phyloP scores from a whole-genome alignment of 495 filamentous ascomycete species.

The Penicillium parvum region DNA sequence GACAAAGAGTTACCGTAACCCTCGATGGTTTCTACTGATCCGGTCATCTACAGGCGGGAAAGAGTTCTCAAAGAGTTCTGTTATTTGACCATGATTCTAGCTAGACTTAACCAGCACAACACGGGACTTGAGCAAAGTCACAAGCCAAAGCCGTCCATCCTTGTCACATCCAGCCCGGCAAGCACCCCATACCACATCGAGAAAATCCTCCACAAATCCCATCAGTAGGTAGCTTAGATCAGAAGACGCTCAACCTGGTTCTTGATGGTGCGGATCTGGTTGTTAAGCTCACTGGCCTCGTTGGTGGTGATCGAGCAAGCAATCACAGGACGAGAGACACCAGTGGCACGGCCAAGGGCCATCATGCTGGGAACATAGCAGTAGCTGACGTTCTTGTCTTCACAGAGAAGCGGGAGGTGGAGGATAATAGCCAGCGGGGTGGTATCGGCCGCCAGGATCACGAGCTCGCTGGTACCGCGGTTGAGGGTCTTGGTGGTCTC shows the following conservation, averaged over 20 bases:
- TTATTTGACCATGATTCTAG: conserved; percentile 13
- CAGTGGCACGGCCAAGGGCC: conserved; percentile 67
- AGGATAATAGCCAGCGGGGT: conserved; percentile 80
- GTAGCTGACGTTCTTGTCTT: conserved; percentile 78
- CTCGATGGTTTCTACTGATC: neutral
- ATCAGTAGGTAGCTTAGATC: conserved; percentile 63
- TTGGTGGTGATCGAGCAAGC: conserved; percentile 74
- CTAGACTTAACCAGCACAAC: conserved; percentile 17
- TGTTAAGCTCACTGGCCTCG: conserved; percentile 82
- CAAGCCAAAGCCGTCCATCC: neutral
- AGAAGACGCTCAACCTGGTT: conserved; percentile 94
- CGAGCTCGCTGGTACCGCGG: conserved; percentile 81
- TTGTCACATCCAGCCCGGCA: neutral
- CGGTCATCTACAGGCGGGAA: neutral
- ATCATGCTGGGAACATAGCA: conserved; percentile 60
- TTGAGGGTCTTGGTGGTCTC: conserved; percentile 83
- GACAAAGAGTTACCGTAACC: neutral
- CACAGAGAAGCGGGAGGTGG: conserved; percentile 82
- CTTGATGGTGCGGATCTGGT: conserved; percentile 80
- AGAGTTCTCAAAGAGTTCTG: conserved; percentile 12
- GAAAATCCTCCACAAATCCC: conserved; percentile 2
- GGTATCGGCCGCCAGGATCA: conserved; percentile 85
- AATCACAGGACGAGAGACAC: conserved; percentile 84
- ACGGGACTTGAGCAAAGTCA: too few relatives aligned
- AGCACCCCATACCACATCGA: neutral